Evolutionary conservation across 2,329 filamentous ascomycete species (phyloP).

Genomic region (Mycosphaerella sp.): DNA sequence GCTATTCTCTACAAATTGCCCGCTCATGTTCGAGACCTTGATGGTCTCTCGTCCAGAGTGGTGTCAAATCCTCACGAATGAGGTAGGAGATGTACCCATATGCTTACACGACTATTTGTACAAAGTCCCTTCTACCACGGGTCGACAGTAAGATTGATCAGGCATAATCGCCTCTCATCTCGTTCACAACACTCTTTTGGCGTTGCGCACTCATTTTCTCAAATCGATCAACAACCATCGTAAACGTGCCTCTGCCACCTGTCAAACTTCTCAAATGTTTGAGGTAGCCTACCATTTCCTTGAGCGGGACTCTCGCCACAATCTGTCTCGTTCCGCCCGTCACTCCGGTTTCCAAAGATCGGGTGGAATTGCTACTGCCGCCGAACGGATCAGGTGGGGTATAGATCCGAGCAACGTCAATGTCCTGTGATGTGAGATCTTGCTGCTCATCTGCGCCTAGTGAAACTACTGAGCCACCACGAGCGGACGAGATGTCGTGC

Average conservation of each 20-base stretch:
- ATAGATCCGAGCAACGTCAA: constrained; percentile 73
- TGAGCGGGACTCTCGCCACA: constrained; percentile 80
- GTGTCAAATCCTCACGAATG: too few relatives aligned
- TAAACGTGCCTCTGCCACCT: constrained; percentile 71
- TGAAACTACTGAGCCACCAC: constrained; percentile 68
- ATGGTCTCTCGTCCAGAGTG: too few relatives aligned
- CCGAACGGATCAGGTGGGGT: constrained; percentile 79
- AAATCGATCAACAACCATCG: constrained; percentile 67
- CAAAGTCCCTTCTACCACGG: not conserved
- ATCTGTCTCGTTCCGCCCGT: constrained; percentile 47
- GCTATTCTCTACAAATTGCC: too few relatives aligned
- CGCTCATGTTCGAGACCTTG: too few relatives aligned
- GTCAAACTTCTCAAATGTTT: constrained; percentile 85
- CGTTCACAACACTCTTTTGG: constrained; percentile 50
- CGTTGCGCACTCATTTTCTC: constrained; percentile 59
- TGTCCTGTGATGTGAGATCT: constrained; percentile 32
- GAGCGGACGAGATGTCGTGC: constrained; percentile 68
- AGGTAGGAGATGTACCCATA: too few relatives aligned
- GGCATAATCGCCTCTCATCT: constrained; percentile 31
- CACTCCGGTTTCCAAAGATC: constrained; percentile 16
- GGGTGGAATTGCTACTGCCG: constrained; percentile 5
- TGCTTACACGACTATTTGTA: not conserved
- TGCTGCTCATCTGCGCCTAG: constrained; percentile 45
- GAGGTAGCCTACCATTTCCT: constrained; percentile 94
- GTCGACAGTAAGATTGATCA: constrained; percentile 3